Base-by-base conservation (phyloP, 306 rosid genomes). In the Ochetophila trinervis region DNA sequence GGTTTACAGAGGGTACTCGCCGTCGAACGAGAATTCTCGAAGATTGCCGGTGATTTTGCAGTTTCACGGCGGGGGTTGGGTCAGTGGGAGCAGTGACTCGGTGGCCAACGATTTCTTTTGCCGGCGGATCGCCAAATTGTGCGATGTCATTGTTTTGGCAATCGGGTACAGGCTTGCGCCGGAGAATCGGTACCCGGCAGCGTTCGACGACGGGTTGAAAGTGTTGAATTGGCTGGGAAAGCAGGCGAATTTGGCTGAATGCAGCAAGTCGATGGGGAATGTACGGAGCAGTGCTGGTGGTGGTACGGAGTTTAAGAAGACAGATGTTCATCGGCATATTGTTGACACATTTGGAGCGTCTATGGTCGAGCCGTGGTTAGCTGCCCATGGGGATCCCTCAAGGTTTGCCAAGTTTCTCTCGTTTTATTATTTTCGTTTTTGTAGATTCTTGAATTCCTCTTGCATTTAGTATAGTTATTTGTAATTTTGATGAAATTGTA, bases 61-160 rank as follows among this genome's bases (percentile, higher is more conserved):
- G 73, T 89, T 93, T 76, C 99, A 93, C 69, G 97, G 97, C 2
- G 99, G 99, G 15, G 99, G 97, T 4, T 93, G 99, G 99, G 97
- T 93, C 71, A 87, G 96, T 59, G 99, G 99, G 74, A 86, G 97
- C 79, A 81, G 75, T 32, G 96, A 90, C 34, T 83, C 99, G 14
- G 90, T 74, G 17, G 91, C 96, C 1, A 93, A 93, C 22, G 97
- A 90, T 22, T 71, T 68, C 14, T 93, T 90, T 65, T 90, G 99
- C 57, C 74, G 99, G 72, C 65, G 99, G 63, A 80, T 90, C 23
- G 87, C 97, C 6, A 93, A 86, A 65, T 44, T 87, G 36, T 93
- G 96, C 21, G 99, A 93, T 35, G 88, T 79, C 20, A 79, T 90
- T 7, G 88, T 90, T 0, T 70, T 93, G 20, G 88, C 97, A 0